These are phyloP conservation scores for Pleodorina starrii DNA, from an alignment of 139 green algal genomes.

Conservation along the genomic window DNA sequence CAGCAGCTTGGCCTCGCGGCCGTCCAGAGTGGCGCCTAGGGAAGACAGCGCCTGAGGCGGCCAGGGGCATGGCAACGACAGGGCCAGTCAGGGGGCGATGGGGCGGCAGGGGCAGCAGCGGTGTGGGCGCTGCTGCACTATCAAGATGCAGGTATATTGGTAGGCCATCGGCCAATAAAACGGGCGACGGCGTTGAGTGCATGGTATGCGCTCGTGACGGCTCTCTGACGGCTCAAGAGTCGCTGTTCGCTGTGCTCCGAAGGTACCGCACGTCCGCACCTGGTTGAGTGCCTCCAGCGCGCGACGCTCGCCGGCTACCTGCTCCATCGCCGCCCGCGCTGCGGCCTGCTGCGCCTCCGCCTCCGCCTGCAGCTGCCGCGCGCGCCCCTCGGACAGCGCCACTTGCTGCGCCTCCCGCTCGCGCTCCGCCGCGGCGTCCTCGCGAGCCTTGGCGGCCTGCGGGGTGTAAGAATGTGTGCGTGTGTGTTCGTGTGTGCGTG, in stretches of 20 bases:
- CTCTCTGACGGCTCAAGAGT: too few species aligned
- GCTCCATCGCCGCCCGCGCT: background rate
- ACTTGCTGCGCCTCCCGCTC: slow-evolving; percentile 30
- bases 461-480: too few species aligned
- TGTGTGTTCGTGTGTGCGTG: too few species aligned
- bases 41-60: slow-evolving; percentile 14
- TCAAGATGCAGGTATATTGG: too few species aligned
- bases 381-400: background rate
- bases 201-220: too few species aligned
- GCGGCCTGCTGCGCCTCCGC: background rate
- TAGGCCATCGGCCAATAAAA: too few species aligned
- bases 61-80: background rate
- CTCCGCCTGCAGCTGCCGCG: slow-evolving; percentile 7
- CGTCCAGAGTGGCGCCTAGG: slow-evolving; percentile 14
- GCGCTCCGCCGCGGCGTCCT: slow-evolving; percentile 38
- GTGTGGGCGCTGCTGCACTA: too few species aligned
- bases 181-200: too few species aligned
- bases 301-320: background rate
- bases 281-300: slow-evolving; percentile 5
- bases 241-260: too few species aligned
- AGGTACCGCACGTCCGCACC: too few species aligned
- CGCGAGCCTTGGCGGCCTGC: slow-evolving; percentile 36
- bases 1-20: slow-evolving; percentile 48
- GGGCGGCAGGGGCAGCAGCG: too few species aligned
- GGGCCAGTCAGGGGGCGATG: background rate